Conservation (phyloP, 306 rosid species). For the Cotoneaster glaucophyllus region DNA sequence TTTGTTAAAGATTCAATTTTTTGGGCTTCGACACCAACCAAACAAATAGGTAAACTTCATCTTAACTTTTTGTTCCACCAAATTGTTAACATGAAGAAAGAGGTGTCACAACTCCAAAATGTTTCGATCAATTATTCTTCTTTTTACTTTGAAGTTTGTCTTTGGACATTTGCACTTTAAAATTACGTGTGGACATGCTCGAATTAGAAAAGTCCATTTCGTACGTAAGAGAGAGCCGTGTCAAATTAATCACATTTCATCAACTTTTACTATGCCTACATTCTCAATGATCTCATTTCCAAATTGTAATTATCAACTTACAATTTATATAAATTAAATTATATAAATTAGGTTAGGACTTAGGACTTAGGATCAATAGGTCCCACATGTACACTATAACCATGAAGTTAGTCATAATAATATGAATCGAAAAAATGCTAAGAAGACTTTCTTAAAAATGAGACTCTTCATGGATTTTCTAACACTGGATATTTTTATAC, state of each 20-base stretch:
- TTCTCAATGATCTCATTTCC: constrained; percentile 22
- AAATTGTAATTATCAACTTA: constrained; percentile 21
- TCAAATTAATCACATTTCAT: not conserved
- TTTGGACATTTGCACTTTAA: not conserved
- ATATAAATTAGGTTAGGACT: not conserved
- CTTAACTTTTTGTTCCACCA: not conserved
- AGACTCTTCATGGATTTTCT: too few species aligned
- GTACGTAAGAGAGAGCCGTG: not conserved
- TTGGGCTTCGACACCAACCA: not conserved
- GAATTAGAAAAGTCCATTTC: not conserved
- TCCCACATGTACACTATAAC: not conserved
- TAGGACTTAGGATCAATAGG: not conserved
- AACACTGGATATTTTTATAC: too few species aligned
- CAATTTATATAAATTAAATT: not conserved
- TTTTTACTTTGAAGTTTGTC: not conserved
- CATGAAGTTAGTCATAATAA: too few species aligned
- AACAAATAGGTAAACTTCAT: not conserved
- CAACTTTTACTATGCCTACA: constrained; percentile 28
- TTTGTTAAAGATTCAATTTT: too few species aligned
- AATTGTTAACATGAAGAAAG: not conserved
- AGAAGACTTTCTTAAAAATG: too few species aligned
- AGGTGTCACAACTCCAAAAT: not conserved
- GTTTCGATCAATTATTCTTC: not conserved
- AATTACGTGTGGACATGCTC: not conserved
- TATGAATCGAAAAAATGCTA: too few species aligned